These are phyloP conservation scores for Ricinus communis DNA, from an alignment of 345 rosid genomes.

Conservation along the genomic window DNA sequence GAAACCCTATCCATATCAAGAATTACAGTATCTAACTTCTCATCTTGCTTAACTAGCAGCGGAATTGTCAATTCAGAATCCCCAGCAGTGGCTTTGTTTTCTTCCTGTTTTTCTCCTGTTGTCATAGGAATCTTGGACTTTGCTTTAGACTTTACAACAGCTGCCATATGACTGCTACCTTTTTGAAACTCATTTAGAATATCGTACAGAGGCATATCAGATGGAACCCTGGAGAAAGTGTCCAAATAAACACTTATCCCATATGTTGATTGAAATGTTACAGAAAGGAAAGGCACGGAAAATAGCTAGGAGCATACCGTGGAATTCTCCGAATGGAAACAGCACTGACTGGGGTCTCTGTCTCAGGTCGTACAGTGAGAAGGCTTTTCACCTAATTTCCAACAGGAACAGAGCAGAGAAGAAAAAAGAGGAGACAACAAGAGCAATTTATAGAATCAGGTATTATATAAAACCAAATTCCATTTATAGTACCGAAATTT, in stretches of 20 bases:
- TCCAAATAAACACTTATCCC: slow-evolving; percentile 12
- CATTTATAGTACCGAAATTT: not conserved
- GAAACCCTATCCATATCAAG: slow-evolving; percentile 64
- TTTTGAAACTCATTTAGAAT: slow-evolving; percentile 96
- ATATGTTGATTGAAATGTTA: not conserved
- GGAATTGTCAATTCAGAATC: slow-evolving; percentile 60
- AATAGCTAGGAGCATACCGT: slow-evolving; percentile 42
- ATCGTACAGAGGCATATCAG: slow-evolving; percentile 95
- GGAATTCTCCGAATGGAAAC: slow-evolving; percentile 94
- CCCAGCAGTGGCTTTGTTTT: slow-evolving; percentile 29
- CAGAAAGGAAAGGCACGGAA: not conserved
- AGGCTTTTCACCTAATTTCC: slow-evolving; percentile 83
- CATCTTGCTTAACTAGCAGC: slow-evolving; percentile 54
- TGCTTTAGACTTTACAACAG: slow-evolving; percentile 79
- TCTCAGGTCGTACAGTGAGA: slow-evolving; percentile 93
- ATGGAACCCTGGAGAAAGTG: slow-evolving; percentile 70
- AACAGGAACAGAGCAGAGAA: slow-evolving; percentile 3
- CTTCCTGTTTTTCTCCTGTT: slow-evolving; percentile 43
- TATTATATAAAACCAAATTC: slow-evolving; percentile 5
- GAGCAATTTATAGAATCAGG: not conserved
- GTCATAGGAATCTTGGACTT: slow-evolving; percentile 48
- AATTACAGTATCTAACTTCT: slow-evolving; percentile 48
- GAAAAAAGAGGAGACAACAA: slow-evolving; percentile 1
- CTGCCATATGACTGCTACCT: slow-evolving; percentile 99
- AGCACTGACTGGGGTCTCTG: slow-evolving; percentile 86